phyloP scores from a whole-genome alignment of 371 early-diverging fungal genomes.

The Rhizopus sp. region DNA sequence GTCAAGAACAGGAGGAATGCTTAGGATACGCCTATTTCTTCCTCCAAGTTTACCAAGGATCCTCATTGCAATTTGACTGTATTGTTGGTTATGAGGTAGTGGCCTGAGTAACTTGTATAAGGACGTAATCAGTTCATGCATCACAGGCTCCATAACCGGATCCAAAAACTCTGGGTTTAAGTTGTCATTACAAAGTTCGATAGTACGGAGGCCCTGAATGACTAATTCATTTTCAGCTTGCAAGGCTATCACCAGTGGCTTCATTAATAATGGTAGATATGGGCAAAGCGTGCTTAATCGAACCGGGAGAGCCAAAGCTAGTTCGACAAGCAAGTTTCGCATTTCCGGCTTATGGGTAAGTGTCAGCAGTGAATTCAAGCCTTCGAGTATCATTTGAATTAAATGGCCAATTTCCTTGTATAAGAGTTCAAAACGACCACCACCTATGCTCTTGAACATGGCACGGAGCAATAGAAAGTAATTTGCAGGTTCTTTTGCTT shows the following conservation, averaged over 20 bases:
- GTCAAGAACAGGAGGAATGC: slow-evolving; percentile 64
- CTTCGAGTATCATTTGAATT: slow-evolving; percentile 87
- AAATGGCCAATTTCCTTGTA: slow-evolving; percentile 93
- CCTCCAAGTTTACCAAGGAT: slow-evolving; percentile 98
- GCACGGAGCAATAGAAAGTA: slow-evolving; percentile 91
- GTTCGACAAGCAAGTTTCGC: slow-evolving; percentile 85
- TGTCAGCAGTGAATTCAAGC: slow-evolving; percentile 81
- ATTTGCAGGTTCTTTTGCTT: slow-evolving; percentile 85
- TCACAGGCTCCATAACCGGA: slow-evolving; percentile 93
- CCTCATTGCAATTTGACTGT: slow-evolving; percentile 87
- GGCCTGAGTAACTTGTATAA: slow-evolving; percentile 93
- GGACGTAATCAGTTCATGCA: slow-evolving; percentile 90
- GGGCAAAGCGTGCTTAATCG: slow-evolving; percentile 94
- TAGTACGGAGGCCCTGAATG: slow-evolving; percentile 92
- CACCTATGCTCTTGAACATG: slow-evolving; percentile 86
- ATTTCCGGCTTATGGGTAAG: slow-evolving; percentile 82
- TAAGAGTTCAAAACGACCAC: slow-evolving; percentile 63
- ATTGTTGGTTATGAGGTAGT: slow-evolving; percentile 76
- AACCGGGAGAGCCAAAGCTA: slow-evolving; percentile 97
- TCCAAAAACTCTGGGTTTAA: slow-evolving; percentile 96
- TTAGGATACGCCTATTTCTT: slow-evolving; percentile 78
- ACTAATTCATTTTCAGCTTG: slow-evolving; percentile 92
- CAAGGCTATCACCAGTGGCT: slow-evolving; percentile 93
- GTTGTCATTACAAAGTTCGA: slow-evolving; percentile 98
- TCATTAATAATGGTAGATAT: slow-evolving; percentile 93